Evolutionary conservation across 2,329 filamentous ascomycete species (phyloP).

Genomic region (Juglanconis sp.): DNA sequence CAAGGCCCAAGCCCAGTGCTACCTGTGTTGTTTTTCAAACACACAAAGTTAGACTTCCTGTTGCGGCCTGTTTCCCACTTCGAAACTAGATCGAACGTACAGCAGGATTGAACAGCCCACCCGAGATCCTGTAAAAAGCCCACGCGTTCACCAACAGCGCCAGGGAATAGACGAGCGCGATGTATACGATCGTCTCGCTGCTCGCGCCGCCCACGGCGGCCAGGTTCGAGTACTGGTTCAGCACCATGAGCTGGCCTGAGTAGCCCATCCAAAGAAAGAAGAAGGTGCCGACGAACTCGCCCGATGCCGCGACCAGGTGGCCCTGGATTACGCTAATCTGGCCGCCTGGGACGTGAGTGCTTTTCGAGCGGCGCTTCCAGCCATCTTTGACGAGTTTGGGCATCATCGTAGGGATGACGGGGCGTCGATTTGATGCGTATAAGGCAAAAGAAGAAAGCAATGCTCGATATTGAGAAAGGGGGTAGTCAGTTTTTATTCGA

Average conservation of each 20-base stretch:
- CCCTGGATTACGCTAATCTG: constrained; percentile 2
- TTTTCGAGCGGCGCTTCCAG: not conserved
- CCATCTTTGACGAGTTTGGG: not conserved
- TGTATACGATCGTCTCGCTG: constrained; percentile 29
- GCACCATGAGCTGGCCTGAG: constrained; percentile 29
- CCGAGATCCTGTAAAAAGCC: constrained; percentile 47
- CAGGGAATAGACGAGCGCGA: constrained; percentile 40
- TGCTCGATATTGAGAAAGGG: too few species aligned
- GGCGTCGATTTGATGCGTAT: not conserved
- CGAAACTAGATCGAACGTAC: constrained; percentile 21
- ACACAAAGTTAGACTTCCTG: too few species aligned
- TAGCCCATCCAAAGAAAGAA: constrained; percentile 42
- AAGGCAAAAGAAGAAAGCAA: not conserved
- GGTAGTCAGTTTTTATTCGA: too few species aligned
- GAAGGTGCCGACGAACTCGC: constrained; percentile 42
- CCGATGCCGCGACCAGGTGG: constrained; percentile 20
- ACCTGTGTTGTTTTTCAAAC: constrained; percentile 25
- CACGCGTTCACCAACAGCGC: constrained; percentile 46
- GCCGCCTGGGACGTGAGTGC: not conserved
- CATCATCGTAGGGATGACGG: not conserved
- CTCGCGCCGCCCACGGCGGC: constrained; percentile 4
- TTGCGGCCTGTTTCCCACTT: too few species aligned
- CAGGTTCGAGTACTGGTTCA: constrained; percentile 17
- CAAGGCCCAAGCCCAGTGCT: constrained; percentile 50
- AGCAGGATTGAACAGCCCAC: constrained; percentile 39